Evolutionary conservation across 768 basidiomycete species (phyloP).

Genomic region (Lepiota brunneoincarnata): DNA sequence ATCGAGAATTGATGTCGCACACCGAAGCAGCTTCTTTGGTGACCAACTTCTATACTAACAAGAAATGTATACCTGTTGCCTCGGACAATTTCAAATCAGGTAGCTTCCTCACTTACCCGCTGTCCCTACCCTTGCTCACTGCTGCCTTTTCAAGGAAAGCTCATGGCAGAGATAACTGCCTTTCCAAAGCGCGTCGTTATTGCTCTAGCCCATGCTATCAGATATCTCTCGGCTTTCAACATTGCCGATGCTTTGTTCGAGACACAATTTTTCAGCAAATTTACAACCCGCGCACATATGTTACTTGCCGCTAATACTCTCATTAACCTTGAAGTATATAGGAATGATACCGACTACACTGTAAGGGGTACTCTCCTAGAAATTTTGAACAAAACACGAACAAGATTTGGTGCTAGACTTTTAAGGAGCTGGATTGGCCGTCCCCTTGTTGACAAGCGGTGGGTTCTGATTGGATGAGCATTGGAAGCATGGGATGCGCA

Average conservation of each 20-base stretch:
- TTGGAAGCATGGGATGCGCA: neutral
- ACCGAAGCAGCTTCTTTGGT: conserved; percentile 68
- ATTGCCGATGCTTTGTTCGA: conserved; percentile 79
- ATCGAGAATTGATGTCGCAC: conserved; percentile 53
- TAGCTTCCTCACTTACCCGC: conserved; percentile 19
- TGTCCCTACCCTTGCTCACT: neutral
- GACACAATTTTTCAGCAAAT: conserved; percentile 75
- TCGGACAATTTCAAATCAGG: conserved; percentile 47
- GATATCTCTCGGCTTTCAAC: conserved; percentile 69
- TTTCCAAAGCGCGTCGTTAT: conserved; percentile 71
- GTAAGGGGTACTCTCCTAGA: conserved; percentile 76
- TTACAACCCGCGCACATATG: conserved; percentile 81
- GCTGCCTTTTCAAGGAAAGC: conserved; percentile 39
- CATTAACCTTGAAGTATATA: conserved; percentile 88
- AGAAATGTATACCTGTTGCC: conserved; percentile 32
- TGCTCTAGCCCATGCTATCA: conserved; percentile 69
- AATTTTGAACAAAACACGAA: conserved; percentile 84
- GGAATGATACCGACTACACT: conserved; percentile 81
- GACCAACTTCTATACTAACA: conserved; percentile 63
- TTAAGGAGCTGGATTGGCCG: conserved; percentile 84
- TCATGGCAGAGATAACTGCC: conserved; percentile 59
- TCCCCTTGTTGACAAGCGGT: conserved; percentile 77
- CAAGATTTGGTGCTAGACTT: conserved; percentile 83
- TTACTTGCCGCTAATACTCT: conserved; percentile 86
- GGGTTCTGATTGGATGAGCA: conserved; percentile 16